Conservation (phyloP, 192 early-diverging fungal genomes). For the Coemansia sp. region DNA sequence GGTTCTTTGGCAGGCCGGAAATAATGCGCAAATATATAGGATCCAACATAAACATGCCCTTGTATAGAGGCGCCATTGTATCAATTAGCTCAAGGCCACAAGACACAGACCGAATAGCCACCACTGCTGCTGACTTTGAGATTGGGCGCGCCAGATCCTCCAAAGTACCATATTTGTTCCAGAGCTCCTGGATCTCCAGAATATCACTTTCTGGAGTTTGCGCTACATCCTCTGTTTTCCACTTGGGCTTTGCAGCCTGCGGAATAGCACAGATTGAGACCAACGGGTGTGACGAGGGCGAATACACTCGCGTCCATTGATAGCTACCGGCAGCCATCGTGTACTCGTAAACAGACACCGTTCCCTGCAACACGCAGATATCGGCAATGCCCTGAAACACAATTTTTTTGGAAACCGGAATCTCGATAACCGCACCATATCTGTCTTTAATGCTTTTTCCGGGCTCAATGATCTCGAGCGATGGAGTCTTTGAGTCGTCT, state of each 20-base stretch:
- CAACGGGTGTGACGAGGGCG: constrained; percentile 46
- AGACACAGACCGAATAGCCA: constrained; percentile 27
- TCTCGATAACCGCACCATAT: constrained; percentile 20
- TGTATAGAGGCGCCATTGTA: constrained; percentile 23
- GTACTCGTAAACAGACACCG: constrained; percentile 28
- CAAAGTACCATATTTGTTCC: not conserved
- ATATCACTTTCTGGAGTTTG: not conserved
- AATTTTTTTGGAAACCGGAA: constrained; percentile 12
- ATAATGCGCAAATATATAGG: constrained; percentile 13
- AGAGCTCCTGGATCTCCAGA: constrained; percentile 12
- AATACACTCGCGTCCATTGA: constrained; percentile 45
- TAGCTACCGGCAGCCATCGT: not conserved
- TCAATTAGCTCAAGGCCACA: constrained; percentile 43
- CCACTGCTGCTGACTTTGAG: constrained; percentile 1
- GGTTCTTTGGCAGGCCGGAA: constrained; percentile 6
- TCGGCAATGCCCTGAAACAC: constrained; percentile 43
- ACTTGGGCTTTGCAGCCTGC: not conserved
- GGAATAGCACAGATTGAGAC: constrained; percentile 5
- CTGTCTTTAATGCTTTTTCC: constrained; percentile 3
- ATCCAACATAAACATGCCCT: constrained; percentile 19
- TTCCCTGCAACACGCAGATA: constrained; percentile 29
- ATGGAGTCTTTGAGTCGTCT: not conserved
- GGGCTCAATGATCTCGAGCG: constrained; percentile 2
- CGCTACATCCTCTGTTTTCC: not conserved
- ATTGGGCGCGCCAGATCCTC: not conserved